Base-by-base conservation (phyloP, 305 asterid genomes). In the Euphrasia arctica region DNA sequence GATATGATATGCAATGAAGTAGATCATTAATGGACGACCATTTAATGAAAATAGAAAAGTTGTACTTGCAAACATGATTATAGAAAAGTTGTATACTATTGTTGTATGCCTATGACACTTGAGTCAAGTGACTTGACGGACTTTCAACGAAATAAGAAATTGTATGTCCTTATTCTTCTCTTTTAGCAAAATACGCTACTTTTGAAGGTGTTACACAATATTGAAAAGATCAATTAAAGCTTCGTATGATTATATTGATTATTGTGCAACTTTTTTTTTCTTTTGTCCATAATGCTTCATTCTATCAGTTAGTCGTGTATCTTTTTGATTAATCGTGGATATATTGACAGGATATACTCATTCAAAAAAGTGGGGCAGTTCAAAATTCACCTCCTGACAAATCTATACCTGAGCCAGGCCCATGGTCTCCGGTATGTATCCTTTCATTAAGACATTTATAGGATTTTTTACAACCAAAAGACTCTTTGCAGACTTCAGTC, bases 311-410 rank as follows among this genome's bases (percentile, higher is more conserved):
- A 27, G 3, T 54, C 54, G 47, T 60, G 18, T 43, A 14, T 34
- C 43, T 64, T 61, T 62, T 56, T 61, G 52, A 58, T 58, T 54
- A 66, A 54, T 60, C 50, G 43, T 63, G 58, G 18, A 63, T 52
- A 15, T 62, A 61, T 64, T 59, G 47, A 71, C 95, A 93, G 98
- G 96, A 86, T 47, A 79, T 93, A 70, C 86, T 90, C 58, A 78
- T 95, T 28, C 75, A 58, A 78, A 93, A 93, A 77, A 66, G 94
- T 22, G 97, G 98, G 55, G 94, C 91, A 51, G 98, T 93, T 71
- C 94, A 90, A 77, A 83, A 93, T 80, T 93, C 98, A 64, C 98
- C 98, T 50, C 75, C 93, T 1, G 96, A 90, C 68, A 93, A 93
- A 80, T 60, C 85, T 74, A 65, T 76, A 60, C 95, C 96, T 64